Evolutionary conservation across 441 rosid genomes (phyloP).

Genomic region (Erodium chrysanthum): DNA sequence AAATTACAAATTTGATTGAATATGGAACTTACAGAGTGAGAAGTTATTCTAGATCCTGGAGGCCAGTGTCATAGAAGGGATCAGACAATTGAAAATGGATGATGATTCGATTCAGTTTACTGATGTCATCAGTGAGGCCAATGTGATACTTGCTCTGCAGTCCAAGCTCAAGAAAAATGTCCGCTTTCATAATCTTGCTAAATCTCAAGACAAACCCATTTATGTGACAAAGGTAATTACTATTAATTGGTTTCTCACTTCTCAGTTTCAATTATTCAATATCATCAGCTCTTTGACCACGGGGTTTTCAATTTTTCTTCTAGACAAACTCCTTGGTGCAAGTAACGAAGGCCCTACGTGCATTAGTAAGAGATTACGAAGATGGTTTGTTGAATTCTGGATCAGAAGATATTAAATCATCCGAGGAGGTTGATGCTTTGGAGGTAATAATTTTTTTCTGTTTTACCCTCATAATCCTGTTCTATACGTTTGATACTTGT

Average conservation of each 20-base stretch:
- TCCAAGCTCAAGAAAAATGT: slow-evolving; percentile 29
- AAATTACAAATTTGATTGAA: slow-evolving; percentile 13
- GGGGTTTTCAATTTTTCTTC: slow-evolving; percentile 17
- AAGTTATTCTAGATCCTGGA: slow-evolving; percentile 60
- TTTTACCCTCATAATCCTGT: not conserved
- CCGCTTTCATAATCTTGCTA: slow-evolving; percentile 59
- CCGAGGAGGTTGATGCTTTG: slow-evolving; percentile 64
- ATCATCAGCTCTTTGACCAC: not conserved
- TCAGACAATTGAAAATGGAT: slow-evolving; percentile 56
- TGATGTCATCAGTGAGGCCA: slow-evolving; percentile 45
- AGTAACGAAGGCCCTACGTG: slow-evolving; percentile 56
- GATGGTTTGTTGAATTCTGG: slow-evolving; percentile 37
- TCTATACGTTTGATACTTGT: too few species aligned
- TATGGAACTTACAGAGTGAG: slow-evolving; percentile 27
- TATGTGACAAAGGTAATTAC: slow-evolving; percentile 61
- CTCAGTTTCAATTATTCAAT: not conserved
- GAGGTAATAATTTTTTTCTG: slow-evolving; percentile 43
- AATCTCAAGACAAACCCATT: slow-evolving; percentile 54
- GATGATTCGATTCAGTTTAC: slow-evolving; percentile 37
- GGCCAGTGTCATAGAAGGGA: slow-evolving; percentile 54
- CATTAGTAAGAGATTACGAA: slow-evolving; percentile 40
- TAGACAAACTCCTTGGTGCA: slow-evolving; percentile 72
- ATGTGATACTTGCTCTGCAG: slow-evolving; percentile 24
- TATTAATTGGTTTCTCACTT: slow-evolving; percentile 11
- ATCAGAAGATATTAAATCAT: slow-evolving; percentile 36